A percentile compares a stretch with the other conserved stretches of the same genome.
phyloP scores from a whole-genome alignment of 2,329 filamentous ascomycete genomes.

The Macrophomina phaseolina region DNA sequence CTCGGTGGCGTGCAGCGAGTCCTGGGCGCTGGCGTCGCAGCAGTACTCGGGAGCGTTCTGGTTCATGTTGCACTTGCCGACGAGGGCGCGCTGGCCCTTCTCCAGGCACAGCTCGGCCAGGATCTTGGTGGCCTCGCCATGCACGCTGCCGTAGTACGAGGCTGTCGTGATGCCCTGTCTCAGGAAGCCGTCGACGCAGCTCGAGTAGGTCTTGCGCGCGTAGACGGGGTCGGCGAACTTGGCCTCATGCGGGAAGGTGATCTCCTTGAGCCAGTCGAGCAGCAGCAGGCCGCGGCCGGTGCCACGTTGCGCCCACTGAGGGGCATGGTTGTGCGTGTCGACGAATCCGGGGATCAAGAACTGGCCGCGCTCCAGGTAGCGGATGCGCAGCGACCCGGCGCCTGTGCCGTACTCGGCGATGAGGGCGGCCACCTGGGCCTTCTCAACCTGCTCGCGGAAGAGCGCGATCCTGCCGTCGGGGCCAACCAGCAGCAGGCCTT shows the following conservation, averaged over 20 bases:
- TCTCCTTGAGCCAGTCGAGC: constrained; percentile 65
- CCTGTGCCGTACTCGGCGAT: constrained; percentile 25
- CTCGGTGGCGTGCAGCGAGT: constrained; percentile 28
- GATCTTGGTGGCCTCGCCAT: constrained; percentile 62
- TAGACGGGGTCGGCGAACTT: constrained; percentile 62
- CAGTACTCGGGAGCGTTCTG: constrained; percentile 50
- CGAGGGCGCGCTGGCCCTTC: constrained; percentile 63
- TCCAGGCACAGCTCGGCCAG: constrained; percentile 61
- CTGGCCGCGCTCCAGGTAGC: constrained; percentile 48
- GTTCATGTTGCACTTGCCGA: constrained; percentile 69
- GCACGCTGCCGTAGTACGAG: constrained; percentile 64
- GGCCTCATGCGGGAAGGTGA: constrained; percentile 70
- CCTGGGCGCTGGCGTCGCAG: constrained; percentile 34
- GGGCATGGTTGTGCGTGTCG: constrained; percentile 73
- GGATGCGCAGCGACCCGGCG: constrained; percentile 30
- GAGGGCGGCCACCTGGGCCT: constrained; percentile 23
- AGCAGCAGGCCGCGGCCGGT: constrained; percentile 45
- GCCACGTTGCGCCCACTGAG: constrained; percentile 58
- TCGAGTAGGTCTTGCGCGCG: constrained; percentile 38
- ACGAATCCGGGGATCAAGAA: constrained; percentile 67
- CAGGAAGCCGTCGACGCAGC: constrained; percentile 63
- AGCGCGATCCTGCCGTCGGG: constrained; percentile 25
- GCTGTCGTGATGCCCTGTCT: constrained; percentile 68
- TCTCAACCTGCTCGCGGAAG: constrained; percentile 26
- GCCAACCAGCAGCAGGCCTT: constrained; percentile 22